phyloP scores from a whole-genome alignment of 768 basidiomycete genomes.

The Dioszegia aurantiaca region DNA sequence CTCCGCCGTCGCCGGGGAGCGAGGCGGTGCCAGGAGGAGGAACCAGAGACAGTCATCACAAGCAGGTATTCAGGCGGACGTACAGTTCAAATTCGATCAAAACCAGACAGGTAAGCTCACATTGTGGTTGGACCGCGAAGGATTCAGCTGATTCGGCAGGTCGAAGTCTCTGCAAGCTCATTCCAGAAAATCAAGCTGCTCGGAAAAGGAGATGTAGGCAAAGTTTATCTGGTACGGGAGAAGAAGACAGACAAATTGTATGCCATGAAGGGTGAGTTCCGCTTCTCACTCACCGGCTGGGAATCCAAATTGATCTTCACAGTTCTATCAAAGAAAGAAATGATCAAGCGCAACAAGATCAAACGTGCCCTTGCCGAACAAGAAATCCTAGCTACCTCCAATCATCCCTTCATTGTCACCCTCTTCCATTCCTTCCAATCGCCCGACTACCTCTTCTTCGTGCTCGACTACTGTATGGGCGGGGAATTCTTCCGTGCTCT shows the following conservation, averaged over 20 bases:
- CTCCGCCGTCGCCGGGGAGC: neutral
- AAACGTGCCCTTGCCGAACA: constrained; percentile 97
- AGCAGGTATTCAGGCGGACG: constrained; percentile 73
- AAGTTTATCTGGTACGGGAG: constrained; percentile 95
- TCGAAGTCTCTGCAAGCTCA: constrained; percentile 89
- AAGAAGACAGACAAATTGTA: constrained; percentile 95
- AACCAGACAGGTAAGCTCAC: constrained; percentile 68
- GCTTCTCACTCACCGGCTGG: neutral
- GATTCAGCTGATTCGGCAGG: too few species aligned
- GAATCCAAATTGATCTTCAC: constrained; percentile 16
- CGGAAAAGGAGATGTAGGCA: constrained; percentile 98
- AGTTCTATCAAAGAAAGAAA: constrained; percentile 98
- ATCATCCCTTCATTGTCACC: constrained; percentile 99
- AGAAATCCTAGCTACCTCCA: constrained; percentile 96
- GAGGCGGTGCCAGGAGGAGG: constrained; percentile 1
- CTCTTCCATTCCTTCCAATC: constrained; percentile 99
- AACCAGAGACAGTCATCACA: constrained; percentile 37
- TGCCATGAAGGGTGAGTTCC: constrained; percentile 91
- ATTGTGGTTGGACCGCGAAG: neutral
- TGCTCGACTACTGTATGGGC: constrained; percentile 79
- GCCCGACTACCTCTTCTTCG: constrained; percentile 91
- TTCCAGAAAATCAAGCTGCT: constrained; percentile 96
- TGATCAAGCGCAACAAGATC: constrained; percentile 99
- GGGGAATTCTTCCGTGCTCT: constrained; percentile 98
- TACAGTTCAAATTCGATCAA: constrained; percentile 99